phyloP scores from a whole-genome alignment of 73 alveolate genomes.

The Halteria grandinella region DNA sequence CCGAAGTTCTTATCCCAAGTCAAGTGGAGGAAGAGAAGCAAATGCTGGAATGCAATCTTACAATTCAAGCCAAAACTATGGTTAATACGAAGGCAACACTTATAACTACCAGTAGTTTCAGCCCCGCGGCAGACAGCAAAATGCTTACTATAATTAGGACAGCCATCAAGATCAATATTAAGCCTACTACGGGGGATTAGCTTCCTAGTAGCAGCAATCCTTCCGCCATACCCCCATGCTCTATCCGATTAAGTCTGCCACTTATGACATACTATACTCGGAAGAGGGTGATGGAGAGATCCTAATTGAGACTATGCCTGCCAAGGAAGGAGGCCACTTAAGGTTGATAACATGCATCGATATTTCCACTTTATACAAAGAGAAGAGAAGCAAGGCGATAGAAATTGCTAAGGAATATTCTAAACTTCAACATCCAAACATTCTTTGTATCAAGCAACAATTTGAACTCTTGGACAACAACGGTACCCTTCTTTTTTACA shows the following conservation, averaged over 20 bases:
- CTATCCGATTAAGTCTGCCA: background rate
- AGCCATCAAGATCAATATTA: too few relatives aligned
- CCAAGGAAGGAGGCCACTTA: background rate
- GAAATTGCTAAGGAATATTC: constrained; percentile 49
- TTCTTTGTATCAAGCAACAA: constrained; percentile 11
- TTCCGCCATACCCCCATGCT: constrained; percentile 18
- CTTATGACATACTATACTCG: constrained; percentile 43
- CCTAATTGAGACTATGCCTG: constrained; percentile 19
- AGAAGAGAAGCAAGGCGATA: constrained; percentile 59
- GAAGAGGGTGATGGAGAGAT: constrained; percentile 75
- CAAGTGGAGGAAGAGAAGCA: too few relatives aligned
- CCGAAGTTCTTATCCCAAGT: too few relatives aligned
- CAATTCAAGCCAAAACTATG: too few relatives aligned
- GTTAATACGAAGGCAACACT: too few relatives aligned
- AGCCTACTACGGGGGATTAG: too few relatives aligned
- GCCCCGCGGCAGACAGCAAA: too few relatives aligned
- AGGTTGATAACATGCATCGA: constrained; percentile 53
- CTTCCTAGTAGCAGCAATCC: too few relatives aligned
- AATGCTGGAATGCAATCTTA: too few relatives aligned
- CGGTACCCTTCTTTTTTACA: constrained; percentile 39
- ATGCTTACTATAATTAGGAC: too few relatives aligned
- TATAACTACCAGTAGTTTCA: too few relatives aligned
- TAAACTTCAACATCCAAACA: constrained; percentile 46
- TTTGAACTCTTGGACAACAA: constrained; percentile 11
- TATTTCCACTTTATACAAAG: constrained; percentile 61